phyloP scores from a whole-genome alignment of 1,284 basidiomycete species.

The Chalciporus piperatoides region DNA sequence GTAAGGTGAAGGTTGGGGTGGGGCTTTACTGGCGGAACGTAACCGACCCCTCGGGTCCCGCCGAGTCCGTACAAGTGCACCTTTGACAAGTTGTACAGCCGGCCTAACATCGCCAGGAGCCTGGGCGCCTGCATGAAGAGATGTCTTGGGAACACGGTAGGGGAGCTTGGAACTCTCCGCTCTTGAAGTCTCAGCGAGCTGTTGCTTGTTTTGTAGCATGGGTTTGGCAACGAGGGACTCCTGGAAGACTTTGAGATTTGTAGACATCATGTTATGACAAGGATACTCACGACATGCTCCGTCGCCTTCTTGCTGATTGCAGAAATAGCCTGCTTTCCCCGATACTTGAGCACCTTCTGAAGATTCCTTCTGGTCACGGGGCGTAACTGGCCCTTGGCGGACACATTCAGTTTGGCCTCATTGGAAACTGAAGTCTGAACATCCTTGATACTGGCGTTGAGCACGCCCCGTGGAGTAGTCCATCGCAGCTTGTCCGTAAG shows the following conservation, averaged over 20 bases:
- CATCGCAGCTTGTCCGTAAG: constrained; percentile 50
- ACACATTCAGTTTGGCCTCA: constrained; percentile 42
- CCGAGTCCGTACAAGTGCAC: constrained; percentile 39
- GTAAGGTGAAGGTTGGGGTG: constrained; percentile 19
- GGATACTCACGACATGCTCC: constrained; percentile 45
- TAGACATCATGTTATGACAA: neutral
- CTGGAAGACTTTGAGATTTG: constrained; percentile 31
- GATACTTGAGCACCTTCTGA: constrained; percentile 62
- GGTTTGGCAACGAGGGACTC: constrained; percentile 54
- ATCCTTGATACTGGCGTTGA: constrained; percentile 48
- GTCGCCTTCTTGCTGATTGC: constrained; percentile 45
- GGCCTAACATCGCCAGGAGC: constrained; percentile 48
- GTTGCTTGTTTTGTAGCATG: constrained; percentile 29
- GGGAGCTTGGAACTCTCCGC: constrained; percentile 33
- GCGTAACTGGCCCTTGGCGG: constrained; percentile 46
- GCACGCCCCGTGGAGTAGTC: constrained; percentile 42
- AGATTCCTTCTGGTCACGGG: constrained; percentile 66
- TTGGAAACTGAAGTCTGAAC: constrained; percentile 44
- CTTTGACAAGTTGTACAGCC: constrained; percentile 46
- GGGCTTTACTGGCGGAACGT: constrained; percentile 10
- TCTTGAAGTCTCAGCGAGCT: constrained; percentile 25
- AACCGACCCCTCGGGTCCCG: constrained; percentile 26
- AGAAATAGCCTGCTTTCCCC: constrained; percentile 40
- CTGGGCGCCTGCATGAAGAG: constrained; percentile 44
- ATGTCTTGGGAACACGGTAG: constrained; percentile 32